Percentiles rank a stretch among this genome's conserved stretches.
Evolutionary conservation across 805 yeast genomes (phyloP).

Genomic region (Teunomyces tritomae): DNA sequence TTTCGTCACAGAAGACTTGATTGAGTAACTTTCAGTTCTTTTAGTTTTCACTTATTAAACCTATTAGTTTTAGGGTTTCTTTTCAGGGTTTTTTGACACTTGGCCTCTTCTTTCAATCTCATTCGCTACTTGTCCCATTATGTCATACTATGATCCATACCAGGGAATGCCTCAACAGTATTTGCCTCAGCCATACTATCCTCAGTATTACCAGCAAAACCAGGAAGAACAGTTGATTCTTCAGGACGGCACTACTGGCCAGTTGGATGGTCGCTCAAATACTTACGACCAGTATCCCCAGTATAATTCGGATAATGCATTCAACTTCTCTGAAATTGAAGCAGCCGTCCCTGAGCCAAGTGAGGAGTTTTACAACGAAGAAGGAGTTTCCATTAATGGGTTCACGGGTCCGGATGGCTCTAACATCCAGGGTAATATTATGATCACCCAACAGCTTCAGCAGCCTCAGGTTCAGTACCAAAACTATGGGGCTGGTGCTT

Average conservation of each 20-base stretch:
- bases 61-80: neutral
- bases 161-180: constrained; percentile 39
- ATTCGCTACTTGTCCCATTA: constrained; percentile 9
- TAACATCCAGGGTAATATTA: neutral
- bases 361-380: constrained; percentile 20
- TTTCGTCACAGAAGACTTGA: neutral
- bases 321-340: constrained; percentile 12
- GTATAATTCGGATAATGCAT: constrained; percentile 15
- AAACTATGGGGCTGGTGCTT: neutral
- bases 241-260: constrained; percentile 8
- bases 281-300: constrained; percentile 21
- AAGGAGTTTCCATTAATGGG: constrained; percentile 13
- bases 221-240: constrained; percentile 6
- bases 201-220: constrained; percentile 23
- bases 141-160: constrained; percentile 44
- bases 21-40: constrained; percentile 1
- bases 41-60: neutral
- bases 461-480: constrained; percentile 4
- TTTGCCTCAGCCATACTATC: constrained; percentile 33
- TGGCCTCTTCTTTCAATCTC: neutral
- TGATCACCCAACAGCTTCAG: constrained; percentile 8
- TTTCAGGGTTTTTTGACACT: constrained; percentile 3
- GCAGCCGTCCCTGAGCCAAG: constrained; percentile 8
- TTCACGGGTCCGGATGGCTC: constrained; percentile 8
- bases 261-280: constrained; percentile 15